phyloP scores from a whole-genome alignment of 768 basidiomycete species.

The Pisolithus microcarpus region DNA sequence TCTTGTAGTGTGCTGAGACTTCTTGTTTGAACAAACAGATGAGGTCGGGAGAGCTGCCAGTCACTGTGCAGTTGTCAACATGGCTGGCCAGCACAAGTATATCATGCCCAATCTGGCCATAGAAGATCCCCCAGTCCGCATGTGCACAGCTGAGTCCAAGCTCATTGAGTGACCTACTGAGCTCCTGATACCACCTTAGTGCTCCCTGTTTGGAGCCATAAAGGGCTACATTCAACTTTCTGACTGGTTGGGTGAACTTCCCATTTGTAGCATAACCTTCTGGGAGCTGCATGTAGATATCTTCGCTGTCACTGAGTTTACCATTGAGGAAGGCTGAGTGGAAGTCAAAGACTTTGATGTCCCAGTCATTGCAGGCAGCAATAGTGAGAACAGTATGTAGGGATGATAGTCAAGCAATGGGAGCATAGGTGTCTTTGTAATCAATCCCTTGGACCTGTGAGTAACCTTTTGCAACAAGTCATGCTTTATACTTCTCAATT shows the following conservation, averaged over 20 bases:
- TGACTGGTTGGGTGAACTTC: no score
- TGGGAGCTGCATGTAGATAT: not conserved
- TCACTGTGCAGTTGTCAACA: not conserved
- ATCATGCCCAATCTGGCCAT: no score
- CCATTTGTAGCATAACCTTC: no score
- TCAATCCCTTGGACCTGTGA: not conserved
- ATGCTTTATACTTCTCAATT: conserved; percentile 29
- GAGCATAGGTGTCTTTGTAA: not conserved
- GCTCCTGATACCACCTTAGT: no score
- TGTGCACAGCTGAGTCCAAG: no score
- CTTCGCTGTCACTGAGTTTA: not conserved
- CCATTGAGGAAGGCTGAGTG: no score
- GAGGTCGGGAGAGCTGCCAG: not conserved
- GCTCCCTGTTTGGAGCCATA: no score
- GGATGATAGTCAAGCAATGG: not conserved
- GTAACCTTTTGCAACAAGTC: conserved; percentile 33
- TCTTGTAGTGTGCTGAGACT: not conserved
- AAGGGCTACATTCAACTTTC: no score
- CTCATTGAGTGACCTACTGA: no score
- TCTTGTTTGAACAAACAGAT: not conserved
- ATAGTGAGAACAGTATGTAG: not conserved
- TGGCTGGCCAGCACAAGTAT: not conserved
- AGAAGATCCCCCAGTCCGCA: no score
- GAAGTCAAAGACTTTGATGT: no score
- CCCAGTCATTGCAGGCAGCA: not conserved